These are phyloP conservation scores for Aspergillus haitiensis DNA, from an alignment of 495 filamentous ascomycete species.

Conservation along the genomic window DNA sequence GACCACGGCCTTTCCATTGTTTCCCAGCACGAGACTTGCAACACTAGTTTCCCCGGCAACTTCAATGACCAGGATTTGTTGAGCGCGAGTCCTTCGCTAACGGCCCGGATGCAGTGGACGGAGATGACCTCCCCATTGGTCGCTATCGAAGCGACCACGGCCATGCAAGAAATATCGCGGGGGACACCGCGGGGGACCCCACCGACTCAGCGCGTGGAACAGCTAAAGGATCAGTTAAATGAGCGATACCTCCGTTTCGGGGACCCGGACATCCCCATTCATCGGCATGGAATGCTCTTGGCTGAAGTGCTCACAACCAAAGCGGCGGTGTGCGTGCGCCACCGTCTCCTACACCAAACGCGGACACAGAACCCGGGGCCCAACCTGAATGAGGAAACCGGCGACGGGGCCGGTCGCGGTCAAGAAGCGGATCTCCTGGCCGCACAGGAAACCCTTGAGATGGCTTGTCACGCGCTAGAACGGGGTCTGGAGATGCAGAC, in stretches of 20 bases:
- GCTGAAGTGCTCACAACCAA: slow-evolving; percentile 27
- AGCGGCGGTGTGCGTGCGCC: slow-evolving; percentile 29
- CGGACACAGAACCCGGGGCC: slow-evolving; percentile 6
- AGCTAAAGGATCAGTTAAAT: slow-evolving; percentile 25
- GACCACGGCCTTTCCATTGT: slow-evolving; percentile 38
- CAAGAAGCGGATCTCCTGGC: background rate
- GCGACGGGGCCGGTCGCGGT: background rate
- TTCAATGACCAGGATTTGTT: slow-evolving; percentile 31
- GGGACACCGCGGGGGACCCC: background rate
- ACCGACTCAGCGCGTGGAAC: slow-evolving; percentile 15
- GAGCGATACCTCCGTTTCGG: slow-evolving; percentile 28
- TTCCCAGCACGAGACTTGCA: slow-evolving; percentile 25
- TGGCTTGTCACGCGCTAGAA: slow-evolving; percentile 27
- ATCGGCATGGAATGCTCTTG: slow-evolving; percentile 29
- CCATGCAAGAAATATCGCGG: slow-evolving; percentile 16
- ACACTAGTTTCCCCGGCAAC: slow-evolving; percentile 32
- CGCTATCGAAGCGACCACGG: slow-evolving; percentile 34
- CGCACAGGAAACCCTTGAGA: slow-evolving; percentile 14
- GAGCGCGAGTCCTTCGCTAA: slow-evolving; percentile 5
- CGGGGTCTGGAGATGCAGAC: slow-evolving; percentile 23
- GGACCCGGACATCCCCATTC: slow-evolving; percentile 36
- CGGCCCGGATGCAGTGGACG: slow-evolving; percentile 24
- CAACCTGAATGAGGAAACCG: background rate
- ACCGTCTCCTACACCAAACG: slow-evolving; percentile 19
- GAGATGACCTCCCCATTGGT: slow-evolving; percentile 38